phyloP scores from a whole-genome alignment of 2,329 filamentous ascomycete species.

The Aureobasidium sp. region DNA sequence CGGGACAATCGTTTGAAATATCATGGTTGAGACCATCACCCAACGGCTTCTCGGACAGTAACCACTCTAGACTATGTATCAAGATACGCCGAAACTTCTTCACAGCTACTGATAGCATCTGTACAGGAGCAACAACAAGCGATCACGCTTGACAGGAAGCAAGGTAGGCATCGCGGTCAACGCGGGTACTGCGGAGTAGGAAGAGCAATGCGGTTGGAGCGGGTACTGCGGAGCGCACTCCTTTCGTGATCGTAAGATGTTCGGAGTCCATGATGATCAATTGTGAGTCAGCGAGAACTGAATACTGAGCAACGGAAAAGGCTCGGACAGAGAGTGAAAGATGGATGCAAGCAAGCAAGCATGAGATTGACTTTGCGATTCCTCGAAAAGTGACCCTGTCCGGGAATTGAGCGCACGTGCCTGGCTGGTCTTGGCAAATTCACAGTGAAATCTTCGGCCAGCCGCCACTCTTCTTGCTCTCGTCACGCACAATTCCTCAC shows the following conservation, averaged over 20 bases:
- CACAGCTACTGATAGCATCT: neutral
- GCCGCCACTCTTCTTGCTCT: neutral
- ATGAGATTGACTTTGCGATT: neutral
- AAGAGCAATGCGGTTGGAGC: neutral
- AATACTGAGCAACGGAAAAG: neutral
- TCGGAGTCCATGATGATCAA: neutral
- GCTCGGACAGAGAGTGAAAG: neutral
- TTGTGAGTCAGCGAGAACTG: neutral
- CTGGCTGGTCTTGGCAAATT: neutral
- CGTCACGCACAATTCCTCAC: conserved; percentile 19
- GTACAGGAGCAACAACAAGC: neutral
- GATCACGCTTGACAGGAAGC: neutral
- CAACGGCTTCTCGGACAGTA: neutral
- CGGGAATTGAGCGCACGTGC: neutral
- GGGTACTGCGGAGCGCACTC: neutral
- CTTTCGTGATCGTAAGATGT: neutral
- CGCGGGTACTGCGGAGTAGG: neutral
- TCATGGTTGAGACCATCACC: neutral
- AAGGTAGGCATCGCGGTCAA: neutral
- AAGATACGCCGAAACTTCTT: neutral
- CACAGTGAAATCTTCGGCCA: neutral
- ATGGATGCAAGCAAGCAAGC: neutral
- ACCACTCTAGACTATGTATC: neutral
- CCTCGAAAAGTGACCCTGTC: conserved; percentile 5
- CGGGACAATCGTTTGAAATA: neutral